Conservation (phyloP, 108 stramenopile genomes). For the Nitzschia putrida region DNA sequence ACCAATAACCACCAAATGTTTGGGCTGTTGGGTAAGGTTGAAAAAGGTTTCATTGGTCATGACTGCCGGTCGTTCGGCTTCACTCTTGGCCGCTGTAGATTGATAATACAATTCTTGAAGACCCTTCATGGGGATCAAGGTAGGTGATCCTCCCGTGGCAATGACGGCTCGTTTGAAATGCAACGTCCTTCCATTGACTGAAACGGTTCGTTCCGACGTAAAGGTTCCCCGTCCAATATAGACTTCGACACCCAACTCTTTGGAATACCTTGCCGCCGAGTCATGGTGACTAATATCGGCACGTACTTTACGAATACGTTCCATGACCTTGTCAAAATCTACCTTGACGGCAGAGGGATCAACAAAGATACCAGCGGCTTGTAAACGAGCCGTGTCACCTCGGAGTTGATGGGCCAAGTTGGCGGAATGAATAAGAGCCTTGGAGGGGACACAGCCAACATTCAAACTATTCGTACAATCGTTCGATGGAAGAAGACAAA, state of each 20-base stretch:
- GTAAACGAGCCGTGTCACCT: conserved; percentile 46
- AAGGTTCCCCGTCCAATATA: conserved; percentile 62
- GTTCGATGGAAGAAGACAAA: neutral
- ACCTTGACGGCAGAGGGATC: conserved; percentile 56
- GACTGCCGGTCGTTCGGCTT: conserved; percentile 46
- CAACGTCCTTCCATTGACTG: conserved; percentile 59
- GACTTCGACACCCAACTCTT: conserved; percentile 69
- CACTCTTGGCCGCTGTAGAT: conserved; percentile 24
- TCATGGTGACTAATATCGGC: conserved; percentile 79
- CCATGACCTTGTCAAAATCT: conserved; percentile 86
- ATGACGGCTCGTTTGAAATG: conserved; percentile 76
- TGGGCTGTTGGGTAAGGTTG: conserved; percentile 78
- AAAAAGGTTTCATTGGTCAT: conserved; percentile 91
- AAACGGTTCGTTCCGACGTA: conserved; percentile 50
- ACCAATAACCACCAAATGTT: conserved; percentile 76
- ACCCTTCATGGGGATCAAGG: conserved; percentile 65
- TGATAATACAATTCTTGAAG: conserved; percentile 56
- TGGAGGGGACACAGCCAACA: conserved; percentile 90
- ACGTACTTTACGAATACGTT: conserved; percentile 74
- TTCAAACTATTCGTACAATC: conserved; percentile 71
- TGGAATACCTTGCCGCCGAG: conserved; percentile 70
- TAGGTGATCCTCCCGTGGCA: conserved; percentile 81
- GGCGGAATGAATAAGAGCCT: conserved; percentile 80
- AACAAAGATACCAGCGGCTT: conserved; percentile 67
- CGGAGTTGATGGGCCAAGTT: conserved; percentile 53